Percentiles rank a stretch among this genome's conserved stretches.
phyloP scores from a whole-genome alignment of 1,284 basidiomycete genomes.

The Pisolithus thermaeus region DNA sequence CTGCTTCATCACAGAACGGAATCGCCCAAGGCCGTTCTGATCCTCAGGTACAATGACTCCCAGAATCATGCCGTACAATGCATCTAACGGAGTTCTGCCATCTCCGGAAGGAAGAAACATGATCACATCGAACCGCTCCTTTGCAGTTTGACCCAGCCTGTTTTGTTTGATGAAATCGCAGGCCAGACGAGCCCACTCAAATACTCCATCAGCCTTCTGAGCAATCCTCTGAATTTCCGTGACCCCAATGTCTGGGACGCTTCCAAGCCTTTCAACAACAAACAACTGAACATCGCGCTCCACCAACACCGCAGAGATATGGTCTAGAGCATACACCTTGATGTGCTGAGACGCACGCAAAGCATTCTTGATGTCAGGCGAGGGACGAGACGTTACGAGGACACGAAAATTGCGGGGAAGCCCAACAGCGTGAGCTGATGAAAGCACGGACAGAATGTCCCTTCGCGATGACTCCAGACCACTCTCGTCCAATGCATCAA shows the following conservation, averaged over 20 bases:
- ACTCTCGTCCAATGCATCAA: conserved; percentile 2
- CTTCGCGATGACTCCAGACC: background rate
- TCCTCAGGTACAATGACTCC: background rate
- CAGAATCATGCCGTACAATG: background rate
- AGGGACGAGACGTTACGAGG: background rate
- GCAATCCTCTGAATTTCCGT: background rate
- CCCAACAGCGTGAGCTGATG: background rate
- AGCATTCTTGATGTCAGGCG: background rate
- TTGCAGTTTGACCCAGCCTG: background rate
- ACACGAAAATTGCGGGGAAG: background rate
- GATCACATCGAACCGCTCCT: background rate
- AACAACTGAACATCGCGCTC: background rate
- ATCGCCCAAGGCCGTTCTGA: background rate
- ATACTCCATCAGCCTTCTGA: conserved; percentile 2
- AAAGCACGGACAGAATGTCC: background rate
- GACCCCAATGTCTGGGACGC: background rate
- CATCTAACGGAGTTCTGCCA: background rate
- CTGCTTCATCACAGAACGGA: conserved; percentile 4
- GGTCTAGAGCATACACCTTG: background rate
- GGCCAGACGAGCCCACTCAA: conserved; percentile 5
- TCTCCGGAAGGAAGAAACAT: background rate
- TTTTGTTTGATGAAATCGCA: background rate
- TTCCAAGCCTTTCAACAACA: background rate
- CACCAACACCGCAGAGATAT: background rate
- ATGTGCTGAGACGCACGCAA: background rate